These are phyloP conservation scores for Solanum hybrid DNA, from an alignment of 305 asterid genomes.

Conservation along the genomic window DNA sequence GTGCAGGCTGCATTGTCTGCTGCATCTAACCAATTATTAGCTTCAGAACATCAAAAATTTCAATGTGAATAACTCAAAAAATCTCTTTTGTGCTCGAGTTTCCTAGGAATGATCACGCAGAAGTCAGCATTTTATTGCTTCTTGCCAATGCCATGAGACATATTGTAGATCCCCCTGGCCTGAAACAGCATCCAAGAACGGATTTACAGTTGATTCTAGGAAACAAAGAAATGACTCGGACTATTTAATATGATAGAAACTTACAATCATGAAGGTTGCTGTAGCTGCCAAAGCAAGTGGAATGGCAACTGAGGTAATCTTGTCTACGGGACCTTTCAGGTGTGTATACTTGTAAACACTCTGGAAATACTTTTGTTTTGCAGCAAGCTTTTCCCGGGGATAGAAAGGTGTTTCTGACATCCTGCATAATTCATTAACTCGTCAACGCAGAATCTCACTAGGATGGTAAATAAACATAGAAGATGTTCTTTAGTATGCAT, in stretches of 20 bases:
- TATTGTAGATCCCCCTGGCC: conserved; percentile 74
- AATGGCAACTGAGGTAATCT: conserved; percentile 73
- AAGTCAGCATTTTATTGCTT: conserved; percentile 32
- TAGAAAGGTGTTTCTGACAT: conserved; percentile 69
- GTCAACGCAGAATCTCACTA: not conserved
- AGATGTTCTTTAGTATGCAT: not conserved
- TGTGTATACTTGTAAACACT: conserved; percentile 60
- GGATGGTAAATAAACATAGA: not conserved
- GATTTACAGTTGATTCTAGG: not conserved
- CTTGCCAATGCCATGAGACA: conserved; percentile 75
- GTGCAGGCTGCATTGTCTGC: not conserved
- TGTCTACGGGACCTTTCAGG: conserved; percentile 55
- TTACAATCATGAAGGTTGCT: conserved; percentile 49
- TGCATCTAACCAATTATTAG: conserved; percentile 24
- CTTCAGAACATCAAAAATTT: conserved; percentile 2
- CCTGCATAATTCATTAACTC: conserved; percentile 31
- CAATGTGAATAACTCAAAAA: not conserved
- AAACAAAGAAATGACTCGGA: not conserved
- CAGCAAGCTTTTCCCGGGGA: conserved; percentile 64
- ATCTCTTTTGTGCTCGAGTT: not conserved
- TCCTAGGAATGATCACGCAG: not conserved
- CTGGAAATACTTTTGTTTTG: conserved; percentile 57
- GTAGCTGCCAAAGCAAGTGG: conserved; percentile 60
- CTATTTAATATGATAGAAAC: conserved; percentile 9
- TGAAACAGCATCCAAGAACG: conserved; percentile 12